phyloP scores from a whole-genome alignment of 1,284 basidiomycete genomes.

The Entoloma clypeatum region DNA sequence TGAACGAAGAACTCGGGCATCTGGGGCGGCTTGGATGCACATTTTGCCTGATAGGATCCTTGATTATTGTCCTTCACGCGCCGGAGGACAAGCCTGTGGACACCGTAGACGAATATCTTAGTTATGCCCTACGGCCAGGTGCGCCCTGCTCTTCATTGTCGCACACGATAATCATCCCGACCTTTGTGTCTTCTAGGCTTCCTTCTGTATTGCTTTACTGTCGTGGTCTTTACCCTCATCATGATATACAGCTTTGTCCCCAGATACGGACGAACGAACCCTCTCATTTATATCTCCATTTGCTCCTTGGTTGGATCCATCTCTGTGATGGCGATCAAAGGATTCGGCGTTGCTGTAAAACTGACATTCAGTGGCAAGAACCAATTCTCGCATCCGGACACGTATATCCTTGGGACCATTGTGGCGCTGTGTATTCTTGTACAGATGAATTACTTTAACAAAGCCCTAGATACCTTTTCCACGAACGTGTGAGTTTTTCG shows the following conservation, averaged over 20 bases:
- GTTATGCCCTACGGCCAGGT: conserved; percentile 90
- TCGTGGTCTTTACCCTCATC: conserved; percentile 76
- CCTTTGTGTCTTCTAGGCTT: conserved; percentile 66
- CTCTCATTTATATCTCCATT: conserved; percentile 91
- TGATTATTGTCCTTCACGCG: conserved; percentile 96
- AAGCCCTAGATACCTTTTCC: conserved; percentile 94
- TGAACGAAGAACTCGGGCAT: conserved; percentile 92
- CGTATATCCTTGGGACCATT: conserved; percentile 89
- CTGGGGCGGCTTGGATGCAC: conserved; percentile 92
- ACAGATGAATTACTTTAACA: conserved; percentile 99
- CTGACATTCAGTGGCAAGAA: conserved; percentile 93
- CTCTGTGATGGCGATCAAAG: conserved; percentile 94
- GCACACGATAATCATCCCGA: conserved; percentile 3
- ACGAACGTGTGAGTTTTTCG: conserved; percentile 84
- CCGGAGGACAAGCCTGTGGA: conserved; percentile 93
- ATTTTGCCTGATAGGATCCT: conserved; percentile 85
- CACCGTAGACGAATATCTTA: conserved; percentile 92
- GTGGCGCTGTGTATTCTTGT: conserved; percentile 87
- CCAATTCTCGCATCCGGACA: conserved; percentile 92
- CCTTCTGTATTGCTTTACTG: conserved; percentile 84
- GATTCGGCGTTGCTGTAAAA: conserved; percentile 95
- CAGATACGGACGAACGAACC: conserved; percentile 84
- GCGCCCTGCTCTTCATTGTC: conserved; percentile 22
- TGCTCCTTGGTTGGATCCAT: conserved; percentile 86
- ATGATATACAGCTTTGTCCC: conserved; percentile 90